These are phyloP conservation scores for Picochlorum sp. DNA, from an alignment of 139 green algal species.

Conservation along the genomic window DNA sequence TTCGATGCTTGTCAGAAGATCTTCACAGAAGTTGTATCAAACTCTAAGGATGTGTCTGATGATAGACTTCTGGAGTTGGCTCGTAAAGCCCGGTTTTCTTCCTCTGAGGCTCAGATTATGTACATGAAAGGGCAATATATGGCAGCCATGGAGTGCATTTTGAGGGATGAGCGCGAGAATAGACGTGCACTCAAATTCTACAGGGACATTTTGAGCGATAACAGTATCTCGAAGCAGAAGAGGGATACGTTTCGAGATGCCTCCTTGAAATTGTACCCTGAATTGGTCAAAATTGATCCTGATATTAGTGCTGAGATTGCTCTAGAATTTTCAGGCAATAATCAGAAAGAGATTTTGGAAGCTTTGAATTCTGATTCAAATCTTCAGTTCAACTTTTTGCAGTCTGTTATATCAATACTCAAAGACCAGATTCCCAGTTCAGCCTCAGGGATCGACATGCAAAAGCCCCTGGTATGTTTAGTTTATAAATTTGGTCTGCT, in stretches of 20 bases:
- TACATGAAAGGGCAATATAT: conserved; percentile 15
- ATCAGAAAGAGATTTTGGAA: conserved; percentile 25
- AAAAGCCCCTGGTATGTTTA: not conserved
- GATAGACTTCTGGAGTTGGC: conserved; percentile 24
- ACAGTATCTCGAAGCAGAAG: not conserved
- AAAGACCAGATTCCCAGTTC: not conserved
- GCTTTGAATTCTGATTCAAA: conserved; percentile 15
- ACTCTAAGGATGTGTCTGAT: not conserved
- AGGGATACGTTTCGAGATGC: not conserved
- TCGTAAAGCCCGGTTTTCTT: conserved; percentile 19
- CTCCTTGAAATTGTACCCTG: conserved; percentile 2
- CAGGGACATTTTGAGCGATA: conserved; percentile 20
- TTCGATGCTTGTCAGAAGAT: not conserved
- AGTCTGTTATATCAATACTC: not conserved
- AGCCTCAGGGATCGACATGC: not conserved
- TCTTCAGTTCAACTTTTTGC: conserved; percentile 32
- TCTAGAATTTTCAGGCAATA: conserved; percentile 22
- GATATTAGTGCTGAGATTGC: conserved; percentile 18
- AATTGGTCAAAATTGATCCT: conserved; percentile 12
- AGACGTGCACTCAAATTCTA: conserved; percentile 33
- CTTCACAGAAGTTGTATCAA: not conserved
- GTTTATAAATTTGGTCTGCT: too few relatives aligned
- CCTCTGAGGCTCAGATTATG: conserved; percentile 26
- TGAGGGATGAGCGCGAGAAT: not conserved
- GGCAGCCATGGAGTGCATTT: conserved; percentile 24